Base-by-base conservation (phyloP, 306 rosid species). In the Cicer cuneatum region DNA sequence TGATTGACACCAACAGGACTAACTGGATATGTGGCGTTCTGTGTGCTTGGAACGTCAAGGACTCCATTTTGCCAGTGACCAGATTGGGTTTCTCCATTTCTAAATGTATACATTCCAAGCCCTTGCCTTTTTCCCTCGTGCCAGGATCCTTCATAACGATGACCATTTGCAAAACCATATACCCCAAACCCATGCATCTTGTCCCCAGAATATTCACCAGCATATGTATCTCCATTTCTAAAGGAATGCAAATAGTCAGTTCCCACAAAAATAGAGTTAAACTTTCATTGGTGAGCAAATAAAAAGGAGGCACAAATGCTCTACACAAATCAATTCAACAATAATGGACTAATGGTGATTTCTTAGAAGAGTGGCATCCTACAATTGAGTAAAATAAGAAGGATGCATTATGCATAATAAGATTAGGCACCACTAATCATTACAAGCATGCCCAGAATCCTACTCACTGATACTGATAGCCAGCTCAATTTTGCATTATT, bases 71-170 rank as follows among this genome's bases (percentile, higher is more conserved):
- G 88, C 99, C 99, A 95, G 86, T 90, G 97, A 71, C 99, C 99
- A 49, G 98, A 87, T 86, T 90, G 99, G 60, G 90, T 90, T 82
- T 95, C 99, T 1, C 99, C 99, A 76, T 86, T 92, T 86, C 99
- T 87, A 79, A 90, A 95, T 10, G 99, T 86, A 82, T 95, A 95
- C 98, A 90, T 95, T 83, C 99, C 99, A 43, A 92, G 96, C 72
- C 99, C 99, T 81, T 95, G 99, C 82, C 99, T 86, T 83, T 86
- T 85, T 24, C 99, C 98, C 76, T 95, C 99, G 56, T 95, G 98
- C 99, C 99, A 95, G 33, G 96, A 90, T 63, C 99, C 99, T 77
- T 95, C 99, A 5, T 95, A 95, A 8, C 82, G 87, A 82, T 95
- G 99, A 33, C 92, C 97, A 86, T 92, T 87, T 40, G 98, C 98